phyloP scores from a whole-genome alignment of 441 rosid species.

The Populus hybrid region DNA sequence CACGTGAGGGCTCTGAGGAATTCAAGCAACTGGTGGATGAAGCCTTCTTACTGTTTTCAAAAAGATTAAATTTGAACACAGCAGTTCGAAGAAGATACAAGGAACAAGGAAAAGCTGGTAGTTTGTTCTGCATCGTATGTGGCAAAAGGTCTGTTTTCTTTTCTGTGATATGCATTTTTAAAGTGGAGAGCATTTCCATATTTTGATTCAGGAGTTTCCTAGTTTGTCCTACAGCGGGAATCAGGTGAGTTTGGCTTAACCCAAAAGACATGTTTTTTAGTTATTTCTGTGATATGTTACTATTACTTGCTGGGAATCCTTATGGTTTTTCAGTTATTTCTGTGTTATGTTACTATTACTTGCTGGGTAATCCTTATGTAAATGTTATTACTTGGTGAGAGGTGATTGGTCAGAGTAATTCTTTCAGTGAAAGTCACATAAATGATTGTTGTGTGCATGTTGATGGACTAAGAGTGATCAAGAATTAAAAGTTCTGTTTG shows the following conservation, averaged over 20 bases:
- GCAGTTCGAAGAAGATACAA: slow-evolving; percentile 53
- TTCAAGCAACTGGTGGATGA: slow-evolving; percentile 56
- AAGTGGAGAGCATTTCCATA: slow-evolving; percentile 21
- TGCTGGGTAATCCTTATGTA: background rate
- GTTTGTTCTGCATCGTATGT: slow-evolving; percentile 66
- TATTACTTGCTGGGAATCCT: background rate
- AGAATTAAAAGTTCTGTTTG: background rate
- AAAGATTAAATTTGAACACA: slow-evolving; percentile 43
- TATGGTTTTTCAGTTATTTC: background rate
- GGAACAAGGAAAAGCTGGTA: slow-evolving; percentile 63
- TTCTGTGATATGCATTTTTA: slow-evolving; percentile 20
- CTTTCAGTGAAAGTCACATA: background rate
- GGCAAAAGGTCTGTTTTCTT: slow-evolving; percentile 56
- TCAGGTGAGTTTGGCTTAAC: slow-evolving; percentile 7
- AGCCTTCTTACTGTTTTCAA: slow-evolving; percentile 48
- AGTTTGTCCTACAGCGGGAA: slow-evolving; percentile 9
- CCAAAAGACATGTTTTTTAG: background rate
- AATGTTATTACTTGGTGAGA: background rate
- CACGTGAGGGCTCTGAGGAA: slow-evolving; percentile 50
- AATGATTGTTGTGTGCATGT: background rate
- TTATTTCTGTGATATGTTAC: background rate
- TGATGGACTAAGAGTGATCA: background rate
- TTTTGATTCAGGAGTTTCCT: slow-evolving; percentile 26
- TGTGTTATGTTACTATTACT: background rate
- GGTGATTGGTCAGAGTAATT: background rate